These are phyloP conservation scores for Mucor irregularis DNA, from an alignment of 371 early-diverging fungal species.

Conservation along the genomic window DNA sequence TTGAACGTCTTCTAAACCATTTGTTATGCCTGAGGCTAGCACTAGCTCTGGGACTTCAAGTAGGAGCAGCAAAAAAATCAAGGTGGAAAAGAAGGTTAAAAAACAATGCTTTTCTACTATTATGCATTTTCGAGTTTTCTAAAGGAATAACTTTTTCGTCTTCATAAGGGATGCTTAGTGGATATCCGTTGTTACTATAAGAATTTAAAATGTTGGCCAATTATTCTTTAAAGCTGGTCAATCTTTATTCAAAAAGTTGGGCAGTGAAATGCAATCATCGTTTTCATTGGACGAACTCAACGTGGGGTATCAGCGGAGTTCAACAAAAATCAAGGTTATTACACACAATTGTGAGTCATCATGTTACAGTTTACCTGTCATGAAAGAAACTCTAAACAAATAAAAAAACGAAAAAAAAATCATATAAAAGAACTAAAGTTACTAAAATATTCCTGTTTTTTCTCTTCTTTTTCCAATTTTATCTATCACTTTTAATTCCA, in stretches of 20 bases:
- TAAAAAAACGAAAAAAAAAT: too few species aligned
- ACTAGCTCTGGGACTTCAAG: background rate
- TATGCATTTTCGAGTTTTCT: conserved; percentile 11
- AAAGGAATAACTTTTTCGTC: conserved; percentile 6
- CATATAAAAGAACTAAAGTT: too few species aligned
- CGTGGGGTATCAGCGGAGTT: too few species aligned
- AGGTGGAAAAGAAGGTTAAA: background rate
- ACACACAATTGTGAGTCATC: too few species aligned
- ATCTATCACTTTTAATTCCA: background rate
- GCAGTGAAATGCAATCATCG: too few species aligned
- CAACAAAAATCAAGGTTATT: too few species aligned
- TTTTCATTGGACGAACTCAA: too few species aligned
- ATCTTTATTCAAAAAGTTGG: background rate
- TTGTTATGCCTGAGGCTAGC: conserved; percentile 5
- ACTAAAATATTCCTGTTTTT: background rate
- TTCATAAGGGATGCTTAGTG: conserved; percentile 8
- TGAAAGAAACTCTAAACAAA: too few species aligned
- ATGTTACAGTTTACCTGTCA: too few species aligned
- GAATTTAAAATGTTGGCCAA: conserved; percentile 5
- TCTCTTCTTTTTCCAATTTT: background rate
- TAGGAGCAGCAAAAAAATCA: background rate
- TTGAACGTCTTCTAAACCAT: conserved; percentile 3
- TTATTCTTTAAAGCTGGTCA: background rate
- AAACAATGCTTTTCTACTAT: conserved; percentile 1
- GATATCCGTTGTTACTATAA: conserved; percentile 7